Evolutionary conservation across 2,329 filamentous ascomycete species (phyloP).

Genomic region (Diplocarpon mali): DNA sequence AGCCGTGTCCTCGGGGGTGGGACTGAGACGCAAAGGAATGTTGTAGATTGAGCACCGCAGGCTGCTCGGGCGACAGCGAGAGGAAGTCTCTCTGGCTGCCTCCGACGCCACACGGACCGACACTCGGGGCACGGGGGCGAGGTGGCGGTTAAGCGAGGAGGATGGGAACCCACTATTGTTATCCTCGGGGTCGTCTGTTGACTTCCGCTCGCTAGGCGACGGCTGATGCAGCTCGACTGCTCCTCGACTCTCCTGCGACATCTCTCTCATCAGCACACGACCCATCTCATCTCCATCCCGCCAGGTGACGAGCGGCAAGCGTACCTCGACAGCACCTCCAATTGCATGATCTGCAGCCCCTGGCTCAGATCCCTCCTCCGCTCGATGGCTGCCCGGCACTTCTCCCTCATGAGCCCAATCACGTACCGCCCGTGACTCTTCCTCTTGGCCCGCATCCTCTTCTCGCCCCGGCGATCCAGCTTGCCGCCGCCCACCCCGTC

Average conservation of each 20-base stretch:
- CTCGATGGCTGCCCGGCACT: constrained; percentile 12
- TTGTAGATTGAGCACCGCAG: no score
- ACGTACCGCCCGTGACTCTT: constrained; percentile 14
- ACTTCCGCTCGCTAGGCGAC: constrained; percentile 2
- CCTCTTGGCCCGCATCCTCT: constrained; percentile 7
- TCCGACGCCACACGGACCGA: neutral
- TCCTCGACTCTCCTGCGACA: constrained; percentile 3
- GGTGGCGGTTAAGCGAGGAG: neutral
- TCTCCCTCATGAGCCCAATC: constrained; percentile 15
- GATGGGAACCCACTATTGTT: neutral
- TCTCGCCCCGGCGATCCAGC: constrained; percentile 7
- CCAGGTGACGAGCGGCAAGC: no score
- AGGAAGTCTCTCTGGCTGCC: neutral
- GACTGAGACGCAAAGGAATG: no score
- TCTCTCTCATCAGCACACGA: neutral
- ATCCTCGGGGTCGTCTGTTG: neutral
- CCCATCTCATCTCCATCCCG: no score
- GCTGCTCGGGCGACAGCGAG: neutral
- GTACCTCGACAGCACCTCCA: constrained; percentile 9
- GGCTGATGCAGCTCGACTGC: neutral
- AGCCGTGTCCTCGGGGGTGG: no score
- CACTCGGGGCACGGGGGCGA: no score
- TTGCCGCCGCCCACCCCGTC: neutral
- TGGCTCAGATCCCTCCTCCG: constrained; percentile 11
- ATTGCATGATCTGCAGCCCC: constrained; percentile 13